Evolutionary conservation across 1,139 yeast genomes (phyloP).

Genomic region (Candida anutae): DNA sequence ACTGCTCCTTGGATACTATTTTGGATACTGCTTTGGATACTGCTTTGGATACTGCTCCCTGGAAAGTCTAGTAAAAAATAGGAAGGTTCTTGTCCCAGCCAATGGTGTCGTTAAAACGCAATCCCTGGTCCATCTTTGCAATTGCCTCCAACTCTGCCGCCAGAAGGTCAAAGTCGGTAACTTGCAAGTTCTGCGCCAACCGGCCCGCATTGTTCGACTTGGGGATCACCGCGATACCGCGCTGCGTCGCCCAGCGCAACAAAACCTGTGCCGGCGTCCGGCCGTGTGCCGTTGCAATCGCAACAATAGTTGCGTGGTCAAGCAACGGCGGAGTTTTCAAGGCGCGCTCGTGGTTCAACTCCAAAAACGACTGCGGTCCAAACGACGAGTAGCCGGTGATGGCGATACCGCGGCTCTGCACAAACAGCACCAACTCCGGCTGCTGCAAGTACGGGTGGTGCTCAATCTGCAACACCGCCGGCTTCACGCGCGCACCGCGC

Average conservation of each 20-base stretch:
- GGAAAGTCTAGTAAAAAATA: conserved; percentile 25
- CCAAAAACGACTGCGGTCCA: conserved; percentile 68
- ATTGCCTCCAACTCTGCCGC: conserved; percentile 48
- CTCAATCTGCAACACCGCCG: conserved; percentile 82
- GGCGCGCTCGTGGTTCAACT: conserved; percentile 48
- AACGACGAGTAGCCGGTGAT: conserved; percentile 83
- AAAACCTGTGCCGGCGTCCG: conserved; percentile 58
- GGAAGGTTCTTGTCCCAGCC: conserved; percentile 55
- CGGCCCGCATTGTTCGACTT: conserved; percentile 62
- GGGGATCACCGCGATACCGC: conserved; percentile 67
- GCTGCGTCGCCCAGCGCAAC: conserved; percentile 77
- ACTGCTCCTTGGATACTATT: too few species aligned
- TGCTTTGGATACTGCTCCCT: too few species aligned
- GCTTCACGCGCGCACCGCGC: conserved; percentile 63
- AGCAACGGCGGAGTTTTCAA: conserved; percentile 47
- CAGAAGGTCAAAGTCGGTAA: conserved; percentile 47
- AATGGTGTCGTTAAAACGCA: conserved; percentile 85
- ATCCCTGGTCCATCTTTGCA: conserved; percentile 50
- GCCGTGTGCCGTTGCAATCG: conserved; percentile 47
- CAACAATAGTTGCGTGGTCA: conserved; percentile 41
- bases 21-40: too few species aligned
- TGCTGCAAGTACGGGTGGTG: conserved; percentile 90
- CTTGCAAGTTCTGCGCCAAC: conserved; percentile 47
- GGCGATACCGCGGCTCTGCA: conserved; percentile 53
- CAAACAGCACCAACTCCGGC: conserved; percentile 55